phyloP scores from a whole-genome alignment of 129 eudicot genomes.

The Chrysanthemum seticuspe region DNA sequence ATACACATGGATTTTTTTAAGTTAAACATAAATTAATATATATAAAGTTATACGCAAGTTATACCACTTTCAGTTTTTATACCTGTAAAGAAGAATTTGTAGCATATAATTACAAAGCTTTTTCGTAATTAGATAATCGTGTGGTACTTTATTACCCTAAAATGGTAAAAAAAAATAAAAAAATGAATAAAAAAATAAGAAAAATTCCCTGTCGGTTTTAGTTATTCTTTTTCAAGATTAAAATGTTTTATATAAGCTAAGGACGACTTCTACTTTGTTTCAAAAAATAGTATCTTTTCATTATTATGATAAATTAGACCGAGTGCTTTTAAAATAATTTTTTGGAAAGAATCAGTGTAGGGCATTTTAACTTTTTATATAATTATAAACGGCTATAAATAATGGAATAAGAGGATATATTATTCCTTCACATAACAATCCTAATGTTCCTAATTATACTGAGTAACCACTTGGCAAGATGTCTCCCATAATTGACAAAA shows the following conservation, averaged over 20 bases:
- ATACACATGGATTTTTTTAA: neutral
- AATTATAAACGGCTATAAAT: slow-evolving; percentile 31
- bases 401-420: slow-evolving; percentile 31
- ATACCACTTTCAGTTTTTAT: slow-evolving; percentile 14
- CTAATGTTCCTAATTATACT: slow-evolving; percentile 25
- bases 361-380: slow-evolving; percentile 14
- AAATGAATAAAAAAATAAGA: neutral
- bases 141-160: slow-evolving; percentile 12
- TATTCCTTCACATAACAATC: slow-evolving; percentile 11
- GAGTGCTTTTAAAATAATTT: slow-evolving; percentile 13
- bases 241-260: slow-evolving; percentile 20
- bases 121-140: slow-evolving; percentile 25
- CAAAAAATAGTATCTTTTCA: neutral
- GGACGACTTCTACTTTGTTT: slow-evolving; percentile 23
- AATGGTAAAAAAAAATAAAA: slow-evolving; percentile 12
- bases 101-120: slow-evolving; percentile 15
- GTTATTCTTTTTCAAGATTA: neutral
- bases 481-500: slow-evolving; percentile 27
- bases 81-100: slow-evolving; percentile 23
- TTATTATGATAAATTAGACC: slow-evolving; percentile 8
- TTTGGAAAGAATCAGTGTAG: slow-evolving; percentile 20
- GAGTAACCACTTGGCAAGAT: slow-evolving; percentile 25
- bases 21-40: slow-evolving; percentile 10
- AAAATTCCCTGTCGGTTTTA: slow-evolving; percentile 28
- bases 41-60: neutral